These are phyloP conservation scores for Articulospora tetracladia DNA, from an alignment of 495 filamentous ascomycete genomes.

Conservation along the genomic window DNA sequence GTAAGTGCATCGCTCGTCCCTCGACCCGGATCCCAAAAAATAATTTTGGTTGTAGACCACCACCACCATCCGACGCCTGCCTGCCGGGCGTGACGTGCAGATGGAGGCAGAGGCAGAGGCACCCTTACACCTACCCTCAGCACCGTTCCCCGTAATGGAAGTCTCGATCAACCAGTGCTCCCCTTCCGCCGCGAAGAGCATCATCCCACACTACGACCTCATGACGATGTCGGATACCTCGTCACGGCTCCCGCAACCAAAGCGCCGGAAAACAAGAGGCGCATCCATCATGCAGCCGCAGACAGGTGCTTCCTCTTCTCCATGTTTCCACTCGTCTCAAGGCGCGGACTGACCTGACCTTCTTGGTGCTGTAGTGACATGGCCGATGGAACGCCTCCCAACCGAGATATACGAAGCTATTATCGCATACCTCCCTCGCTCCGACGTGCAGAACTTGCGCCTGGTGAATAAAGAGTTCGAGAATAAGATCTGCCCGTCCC, in stretches of 20 bases:
- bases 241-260: slow-evolving; percentile 6
- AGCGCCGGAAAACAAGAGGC: slow-evolving; percentile 19
- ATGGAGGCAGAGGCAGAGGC: too few species aligned
- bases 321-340: not conserved
- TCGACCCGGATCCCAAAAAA: too few species aligned
- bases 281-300: slow-evolving; percentile 4
- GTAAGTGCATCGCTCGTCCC: too few species aligned
- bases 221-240: not conserved
- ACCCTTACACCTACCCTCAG: too few species aligned
- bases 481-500: slow-evolving; percentile 35
- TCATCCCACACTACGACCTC: not conserved
- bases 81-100: not conserved
- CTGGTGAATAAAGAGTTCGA: slow-evolving; percentile 52
- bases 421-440: slow-evolving; percentile 38
- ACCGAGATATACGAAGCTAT: slow-evolving; percentile 48
- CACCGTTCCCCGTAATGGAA: too few species aligned
- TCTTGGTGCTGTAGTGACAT: slow-evolving; percentile 15
- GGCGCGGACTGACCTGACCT: too few species aligned
- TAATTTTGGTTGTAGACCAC: too few species aligned
- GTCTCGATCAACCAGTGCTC: too few species aligned
- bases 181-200: too few species aligned
- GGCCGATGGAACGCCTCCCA: slow-evolving; percentile 40
- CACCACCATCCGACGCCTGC: not conserved
- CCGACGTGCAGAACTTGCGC: slow-evolving; percentile 45
- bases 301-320: not conserved